Evolutionary conservation across 345 rosid species (phyloP).

Genomic region (Melaleuca quinquenervia): DNA sequence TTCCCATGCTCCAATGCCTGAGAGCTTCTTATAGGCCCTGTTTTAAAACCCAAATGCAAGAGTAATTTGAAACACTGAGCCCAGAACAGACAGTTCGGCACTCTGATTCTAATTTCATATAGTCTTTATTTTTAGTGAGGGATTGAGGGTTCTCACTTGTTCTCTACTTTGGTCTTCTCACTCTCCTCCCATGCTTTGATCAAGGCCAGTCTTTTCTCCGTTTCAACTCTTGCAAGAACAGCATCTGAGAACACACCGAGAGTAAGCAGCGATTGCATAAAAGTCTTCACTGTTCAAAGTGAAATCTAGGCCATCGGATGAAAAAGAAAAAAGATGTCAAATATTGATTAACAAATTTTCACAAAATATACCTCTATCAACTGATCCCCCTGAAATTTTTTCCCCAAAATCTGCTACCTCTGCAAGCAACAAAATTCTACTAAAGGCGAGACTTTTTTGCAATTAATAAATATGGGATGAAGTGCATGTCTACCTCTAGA

Average conservation of each 20-base stretch:
- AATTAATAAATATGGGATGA: not conserved
- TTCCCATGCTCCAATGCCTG: conserved; percentile 53
- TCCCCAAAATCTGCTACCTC: not conserved
- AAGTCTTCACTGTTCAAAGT: not conserved
- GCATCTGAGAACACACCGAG: conserved; percentile 15
- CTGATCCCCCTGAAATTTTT: not conserved
- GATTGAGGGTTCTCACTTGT: conserved; percentile 37
- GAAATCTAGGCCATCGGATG: not conserved
- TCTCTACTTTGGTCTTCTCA: conserved; percentile 70
- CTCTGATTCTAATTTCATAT: not conserved
- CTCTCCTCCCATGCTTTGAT: conserved; percentile 81
- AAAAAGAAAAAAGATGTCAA: not conserved
- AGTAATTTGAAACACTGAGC: not conserved
- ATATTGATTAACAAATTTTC: not conserved
- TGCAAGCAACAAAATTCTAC: not conserved
- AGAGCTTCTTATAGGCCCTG: conserved; percentile 53
- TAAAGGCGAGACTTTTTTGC: not conserved
- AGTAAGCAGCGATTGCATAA: not conserved
- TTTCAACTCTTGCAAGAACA: conserved; percentile 35
- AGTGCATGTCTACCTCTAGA: not conserved
- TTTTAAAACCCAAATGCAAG: not conserved
- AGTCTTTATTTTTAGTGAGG: not conserved
- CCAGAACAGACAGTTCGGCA: not conserved
- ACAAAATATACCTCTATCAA: not conserved
- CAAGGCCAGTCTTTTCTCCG: conserved; percentile 53